Evolutionary conservation across 2,329 filamentous ascomycete genomes (phyloP), one percentile per base, ranked within the genome.

Genomic region (Aspergillus sp.): DNA sequence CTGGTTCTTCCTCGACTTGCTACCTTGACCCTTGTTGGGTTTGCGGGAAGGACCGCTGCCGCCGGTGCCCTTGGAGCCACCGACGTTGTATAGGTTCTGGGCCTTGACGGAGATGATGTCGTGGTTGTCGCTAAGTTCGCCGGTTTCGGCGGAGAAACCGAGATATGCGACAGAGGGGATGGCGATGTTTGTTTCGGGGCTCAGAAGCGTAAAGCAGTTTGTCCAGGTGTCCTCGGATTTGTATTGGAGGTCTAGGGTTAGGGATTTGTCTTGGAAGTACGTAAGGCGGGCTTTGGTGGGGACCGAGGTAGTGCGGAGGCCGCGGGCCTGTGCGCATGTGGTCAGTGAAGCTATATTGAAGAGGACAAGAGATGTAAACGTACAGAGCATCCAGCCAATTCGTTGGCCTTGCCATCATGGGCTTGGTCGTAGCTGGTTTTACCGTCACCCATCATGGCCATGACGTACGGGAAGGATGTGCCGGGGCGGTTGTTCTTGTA

Each of bases 401-500:
- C 95, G 68, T 90, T 92, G 57, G 87, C 84, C 82, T 97, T 98
- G 73, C 95, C 95, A 70, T 99, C 95, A 69, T 93, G 93, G 68
- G 88, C 87, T 80, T 97, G 92, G 81, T 98, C 92, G 78, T 99
- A 99, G 14, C 81, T 74, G 6, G 89, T 96, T 72, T 91, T 82
- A 61, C 95, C 93, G 74, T 99, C 95, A 59, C 95, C 95, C 66
- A 92, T 82, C 95, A 98, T 98, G 62, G 93, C 93, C 93, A 98
- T 97, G 69, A 99, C 89, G 72, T 96, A 97, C 51, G 95, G 95
- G 78, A 99, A 99, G 47, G 96, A 90, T 43, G 91, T 89, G 44
- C 95, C 95, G 0, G 95, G 93, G 14, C 95, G 87, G 81, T 97
- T 96, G 82, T 99, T 99, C 87, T 99, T 99, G 84, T 99, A 99